Evolutionary conservation across 306 rosid genomes (phyloP), one percentile per base, ranked within the genome.

Genomic region (Psophocarpus tetragonolobus): DNA sequence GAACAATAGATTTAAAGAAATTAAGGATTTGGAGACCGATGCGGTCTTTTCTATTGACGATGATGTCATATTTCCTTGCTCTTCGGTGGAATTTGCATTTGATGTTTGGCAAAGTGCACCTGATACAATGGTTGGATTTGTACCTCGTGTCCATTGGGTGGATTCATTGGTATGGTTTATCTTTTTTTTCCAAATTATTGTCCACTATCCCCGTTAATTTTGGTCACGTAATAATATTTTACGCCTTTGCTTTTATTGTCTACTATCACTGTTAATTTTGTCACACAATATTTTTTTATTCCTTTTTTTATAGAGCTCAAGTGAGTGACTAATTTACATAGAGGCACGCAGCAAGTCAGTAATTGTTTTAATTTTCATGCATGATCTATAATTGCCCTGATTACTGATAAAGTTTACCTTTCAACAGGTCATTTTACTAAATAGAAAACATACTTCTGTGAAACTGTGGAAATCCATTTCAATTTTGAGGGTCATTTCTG

Each of bases 41-140:
- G 99, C 93, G 2, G 73, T 95, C 21, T 95, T 95, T 73, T 95
- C 99, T 7, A 87, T 95, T 20, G 99, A 95, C 17, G 99, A 95
- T 33, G 99, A 95, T 87, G 93, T 95, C 71, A 80, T 95, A 87
- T 92, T 95, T 78, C 90, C 96, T 35, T 95, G 99, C 88, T 69
- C 96, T 32, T 82, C 99, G 0, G 96, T 95, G 13, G 99, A 95
- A 77, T 86, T 95, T 81, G 96, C 97, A 66, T 95, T 89, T 24
- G 87, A 83, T 75, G 97, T 91, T 80, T 95, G 99, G 99, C 88
- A 84, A 83, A 92, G 96, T 87, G 97, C 99, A 27, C 86, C 97
- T 6, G 91, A 95, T 79, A 78, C 97, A 7, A 92, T 95, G 99
- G 99, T 95, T 73, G 99, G 99, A 51, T 95, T 92, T 80, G 99